Evolutionary conservation across 176 grass and related monocot species (phyloP).

Genomic region (Aegilops bicornis): DNA sequence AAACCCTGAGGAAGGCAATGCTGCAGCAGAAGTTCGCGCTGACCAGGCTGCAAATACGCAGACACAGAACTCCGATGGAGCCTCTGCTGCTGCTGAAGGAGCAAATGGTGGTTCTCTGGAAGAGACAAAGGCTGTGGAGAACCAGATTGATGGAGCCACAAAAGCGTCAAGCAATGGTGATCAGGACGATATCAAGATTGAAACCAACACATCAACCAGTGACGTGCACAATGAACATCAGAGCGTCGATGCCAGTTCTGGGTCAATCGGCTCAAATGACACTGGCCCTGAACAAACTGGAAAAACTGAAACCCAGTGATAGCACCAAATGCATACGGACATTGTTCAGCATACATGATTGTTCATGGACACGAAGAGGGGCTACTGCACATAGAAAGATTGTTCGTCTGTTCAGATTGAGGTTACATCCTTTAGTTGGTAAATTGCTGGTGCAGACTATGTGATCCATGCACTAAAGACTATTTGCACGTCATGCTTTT

Average conservation of each 20-base stretch:
- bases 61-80: conserved; percentile 25
- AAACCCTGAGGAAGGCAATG: conserved; percentile 19
- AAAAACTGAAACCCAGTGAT: conserved; percentile 40
- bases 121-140: conserved; percentile 26
- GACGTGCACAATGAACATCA: conserved; percentile 21
- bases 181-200: conserved; percentile 28
- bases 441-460: neutral
- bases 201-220: conserved; percentile 32
- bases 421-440: conserved; percentile 36
- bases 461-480: neutral
- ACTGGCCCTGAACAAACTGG: conserved; percentile 34
- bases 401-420: conserved; percentile 22
- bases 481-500: neutral
- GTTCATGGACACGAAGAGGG: conserved; percentile 20
- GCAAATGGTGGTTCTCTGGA: conserved; percentile 37
- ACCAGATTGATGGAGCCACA: conserved; percentile 24
- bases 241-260: conserved; percentile 4
- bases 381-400: conserved; percentile 39
- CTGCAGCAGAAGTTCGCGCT: conserved; percentile 15
- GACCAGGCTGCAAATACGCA: conserved; percentile 19
- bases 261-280: conserved; percentile 18
- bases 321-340: conserved; percentile 1
- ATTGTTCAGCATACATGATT: conserved; percentile 34
- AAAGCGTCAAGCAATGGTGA: conserved; percentile 31
- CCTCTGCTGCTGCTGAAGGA: conserved; percentile 22